phyloP scores from a whole-genome alignment of 257 asterid genomes.

The Gentiana straminea region DNA sequence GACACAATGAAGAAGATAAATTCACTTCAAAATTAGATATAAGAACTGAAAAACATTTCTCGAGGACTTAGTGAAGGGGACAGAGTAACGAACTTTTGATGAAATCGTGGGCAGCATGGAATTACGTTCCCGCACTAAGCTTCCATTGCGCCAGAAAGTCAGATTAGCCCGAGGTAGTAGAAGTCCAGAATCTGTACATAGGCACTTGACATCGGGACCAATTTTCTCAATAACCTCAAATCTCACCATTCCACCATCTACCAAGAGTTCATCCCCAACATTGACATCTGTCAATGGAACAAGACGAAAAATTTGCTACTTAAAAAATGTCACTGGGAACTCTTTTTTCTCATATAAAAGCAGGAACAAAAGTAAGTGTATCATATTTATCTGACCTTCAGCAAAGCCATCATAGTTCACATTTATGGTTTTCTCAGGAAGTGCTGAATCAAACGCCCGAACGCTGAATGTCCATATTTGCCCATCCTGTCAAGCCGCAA shows the following conservation, averaged over 20 bases:
- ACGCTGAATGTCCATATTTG: slow-evolving; percentile 96
- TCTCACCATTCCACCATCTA: slow-evolving; percentile 97
- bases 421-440: slow-evolving; percentile 67
- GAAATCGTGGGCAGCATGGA: slow-evolving; percentile 98
- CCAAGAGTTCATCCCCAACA: slow-evolving; percentile 89
- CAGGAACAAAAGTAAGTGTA: neutral
- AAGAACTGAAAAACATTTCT: too few relatives aligned
- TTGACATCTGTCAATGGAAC: slow-evolving; percentile 49
- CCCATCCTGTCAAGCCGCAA: slow-evolving; percentile 55
- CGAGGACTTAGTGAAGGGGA: too few relatives aligned
- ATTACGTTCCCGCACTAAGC: slow-evolving; percentile 91
- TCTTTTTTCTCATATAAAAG: neutral
- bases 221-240: slow-evolving; percentile 76
- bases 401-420: slow-evolving; percentile 94
- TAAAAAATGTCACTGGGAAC: too few relatives aligned
- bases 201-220: slow-evolving; percentile 97
- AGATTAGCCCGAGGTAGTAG: slow-evolving; percentile 89
- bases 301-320: too few relatives aligned
- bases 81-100: slow-evolving; percentile 47
- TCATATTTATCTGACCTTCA: slow-evolving; percentile 49
- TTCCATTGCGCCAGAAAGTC: slow-evolving; percentile 96
- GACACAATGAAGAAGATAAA: too few relatives aligned
- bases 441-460: slow-evolving; percentile 65
- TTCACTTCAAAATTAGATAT: too few relatives aligned
- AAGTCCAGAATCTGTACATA: slow-evolving; percentile 95